Evolutionary conservation across 306 rosid genomes (phyloP).

Genomic region (Argentina anserina): DNA sequence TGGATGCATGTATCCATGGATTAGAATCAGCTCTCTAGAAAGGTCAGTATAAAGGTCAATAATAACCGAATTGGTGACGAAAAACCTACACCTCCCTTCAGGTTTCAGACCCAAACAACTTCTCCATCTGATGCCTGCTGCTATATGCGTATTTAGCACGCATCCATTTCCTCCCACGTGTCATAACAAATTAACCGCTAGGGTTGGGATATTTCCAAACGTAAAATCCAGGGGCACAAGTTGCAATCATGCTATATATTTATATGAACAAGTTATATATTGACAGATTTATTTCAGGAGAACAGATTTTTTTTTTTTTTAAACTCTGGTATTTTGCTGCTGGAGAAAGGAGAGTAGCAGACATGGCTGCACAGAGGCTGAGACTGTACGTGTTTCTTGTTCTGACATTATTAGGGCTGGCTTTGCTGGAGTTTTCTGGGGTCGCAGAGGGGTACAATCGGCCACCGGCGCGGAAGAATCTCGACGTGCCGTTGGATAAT

Average conservation of each 20-base stretch:
- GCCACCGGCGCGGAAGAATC: constrained; percentile 25
- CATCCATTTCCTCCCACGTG: constrained; percentile 13
- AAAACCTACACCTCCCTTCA: neutral
- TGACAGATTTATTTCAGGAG: neutral
- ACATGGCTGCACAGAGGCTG: constrained; percentile 19
- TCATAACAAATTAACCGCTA: neutral
- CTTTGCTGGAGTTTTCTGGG: constrained; percentile 14
- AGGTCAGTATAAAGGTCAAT: neutral
- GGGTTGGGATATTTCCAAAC: neutral
- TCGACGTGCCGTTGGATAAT: constrained; percentile 13
- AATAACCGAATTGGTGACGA: neutral
- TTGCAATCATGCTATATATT: neutral
- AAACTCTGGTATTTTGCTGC: neutral
- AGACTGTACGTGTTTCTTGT: constrained; percentile 7
- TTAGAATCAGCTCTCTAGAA: neutral
- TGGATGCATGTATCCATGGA: neutral
- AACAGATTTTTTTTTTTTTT: neutral
- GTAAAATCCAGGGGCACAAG: neutral
- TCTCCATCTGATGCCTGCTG: neutral
- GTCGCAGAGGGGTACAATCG: constrained; percentile 32
- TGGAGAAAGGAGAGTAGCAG: neutral
- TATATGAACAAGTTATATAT: neutral
- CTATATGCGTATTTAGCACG: constrained; percentile 1
- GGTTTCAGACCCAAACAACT: neutral
- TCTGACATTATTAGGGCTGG: constrained; percentile 2